A percentile compares a stretch with the other conserved stretches of the same genome.
These are phyloP conservation scores for Coemansia sp. DNA, from an alignment of 192 early-diverging fungal species.

Conservation along the genomic window DNA sequence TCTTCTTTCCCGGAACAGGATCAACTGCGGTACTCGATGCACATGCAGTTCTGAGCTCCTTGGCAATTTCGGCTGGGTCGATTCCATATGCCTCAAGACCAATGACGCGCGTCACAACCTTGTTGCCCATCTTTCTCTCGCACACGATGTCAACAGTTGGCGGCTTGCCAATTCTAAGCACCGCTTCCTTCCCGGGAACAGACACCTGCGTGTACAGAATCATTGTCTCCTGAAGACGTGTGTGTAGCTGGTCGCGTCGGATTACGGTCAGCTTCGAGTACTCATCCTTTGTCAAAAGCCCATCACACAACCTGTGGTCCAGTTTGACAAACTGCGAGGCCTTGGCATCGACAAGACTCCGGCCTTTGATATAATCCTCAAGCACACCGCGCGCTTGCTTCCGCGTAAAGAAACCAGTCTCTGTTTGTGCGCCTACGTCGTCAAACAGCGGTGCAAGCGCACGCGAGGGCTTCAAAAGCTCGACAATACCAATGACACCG, in stretches of 20 bases:
- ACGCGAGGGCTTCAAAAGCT: conserved; percentile 59
- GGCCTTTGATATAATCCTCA: conserved; percentile 63
- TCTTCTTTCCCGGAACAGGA: conserved; percentile 40
- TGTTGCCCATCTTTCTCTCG: conserved; percentile 53
- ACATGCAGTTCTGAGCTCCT: conserved; percentile 39
- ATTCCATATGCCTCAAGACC: conserved; percentile 47
- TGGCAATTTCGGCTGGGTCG: conserved; percentile 33
- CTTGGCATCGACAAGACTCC: conserved; percentile 59
- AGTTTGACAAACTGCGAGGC: conserved; percentile 64
- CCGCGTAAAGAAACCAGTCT: conserved; percentile 58
- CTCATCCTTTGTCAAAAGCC: conserved; percentile 68
- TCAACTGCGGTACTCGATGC: conserved; percentile 49
- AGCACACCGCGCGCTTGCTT: conserved; percentile 61
- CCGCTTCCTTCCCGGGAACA: conserved; percentile 20
- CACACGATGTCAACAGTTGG: conserved; percentile 31
- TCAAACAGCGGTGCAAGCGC: conserved; percentile 57
- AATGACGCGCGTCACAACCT: conserved; percentile 42
- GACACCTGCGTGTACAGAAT: conserved; percentile 41
- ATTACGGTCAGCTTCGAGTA: conserved; percentile 57
- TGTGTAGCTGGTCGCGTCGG: conserved; percentile 60
- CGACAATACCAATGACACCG: conserved; percentile 37
- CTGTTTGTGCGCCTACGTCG: conserved; percentile 45
- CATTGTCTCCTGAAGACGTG: conserved; percentile 48
- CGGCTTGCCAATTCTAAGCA: conserved; percentile 31
- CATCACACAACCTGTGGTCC: conserved; percentile 65